Evolutionary conservation across 2,329 filamentous ascomycete genomes (phyloP), one percentile per base, ranked within the genome.

Genomic region (Colletotrichum sp.): DNA sequence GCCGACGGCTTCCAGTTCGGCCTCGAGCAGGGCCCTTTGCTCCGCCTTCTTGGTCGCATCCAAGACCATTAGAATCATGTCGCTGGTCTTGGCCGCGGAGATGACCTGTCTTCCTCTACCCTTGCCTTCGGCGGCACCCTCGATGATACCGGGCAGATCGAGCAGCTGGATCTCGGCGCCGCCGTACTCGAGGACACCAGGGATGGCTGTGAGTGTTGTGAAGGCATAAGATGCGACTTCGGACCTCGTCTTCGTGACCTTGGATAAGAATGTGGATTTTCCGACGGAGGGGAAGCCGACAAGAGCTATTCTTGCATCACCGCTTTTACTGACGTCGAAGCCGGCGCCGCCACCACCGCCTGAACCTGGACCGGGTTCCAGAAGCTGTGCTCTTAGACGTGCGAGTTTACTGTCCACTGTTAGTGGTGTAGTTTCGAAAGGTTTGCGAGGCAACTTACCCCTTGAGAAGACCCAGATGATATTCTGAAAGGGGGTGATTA

Each of bases 241-340:
- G 67, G 96, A 98, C 82, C 95, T 96, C 52, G 98, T 99, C 87
- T 98, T 99, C 66, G 97, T 99, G 84, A 99, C 98, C 83, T 99
- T 98, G 65, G 96, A 98, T n/a, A 99, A 85, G 83, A 99, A 99
- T 0, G 97, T 99, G 4, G 97, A 99, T 88, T 99, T 99, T 84
- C 97, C 97, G 67, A 99, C 97, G 0, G 98, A 99, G 0, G 98
- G 97, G 81, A 99, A 99, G n/a, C 97, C 97, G 70, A 99, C 98
- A 3, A 99, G 92, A 3, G 98, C 96, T 86, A 99, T 99, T 82
- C 97, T 93, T 16, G 97, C 97, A 88, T 99, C 97, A 78, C 97
- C 97, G 79, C 94, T 96, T 87, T 99, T 99, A 84, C 94, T 97
- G 57, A 99, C 97, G 82, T 96, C 94, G 84, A 98, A 99, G 12